phyloP scores from a whole-genome alignment of 371 early-diverging fungal genomes.

The Gilbertella persicaria region DNA sequence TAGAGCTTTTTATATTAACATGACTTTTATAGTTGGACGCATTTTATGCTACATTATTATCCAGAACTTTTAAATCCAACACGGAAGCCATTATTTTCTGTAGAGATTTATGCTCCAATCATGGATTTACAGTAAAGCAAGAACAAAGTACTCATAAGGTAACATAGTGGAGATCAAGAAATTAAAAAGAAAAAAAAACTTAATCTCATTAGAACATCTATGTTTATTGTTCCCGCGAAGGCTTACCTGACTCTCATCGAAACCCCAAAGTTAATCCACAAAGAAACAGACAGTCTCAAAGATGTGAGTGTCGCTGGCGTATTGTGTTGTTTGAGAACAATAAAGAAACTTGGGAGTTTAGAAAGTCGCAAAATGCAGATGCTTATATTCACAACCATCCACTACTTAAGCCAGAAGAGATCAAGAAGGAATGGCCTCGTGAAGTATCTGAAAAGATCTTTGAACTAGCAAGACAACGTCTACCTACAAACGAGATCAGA shows the following conservation, averaged over 20 bases:
- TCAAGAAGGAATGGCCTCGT: conserved; percentile 63
- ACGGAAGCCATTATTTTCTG: conserved; percentile 56
- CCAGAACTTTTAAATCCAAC: conserved; percentile 36
- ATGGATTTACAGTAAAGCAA: conserved; percentile 69
- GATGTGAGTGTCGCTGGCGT: conserved; percentile 69
- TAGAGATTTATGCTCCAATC: conserved; percentile 56
- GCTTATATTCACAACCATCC: conserved; percentile 62
- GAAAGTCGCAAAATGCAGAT: conserved; percentile 63
- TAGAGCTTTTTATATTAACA: not conserved
- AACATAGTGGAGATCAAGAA: conserved; percentile 16
- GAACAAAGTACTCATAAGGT: conserved; percentile 70
- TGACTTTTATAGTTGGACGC: conserved; percentile 31
- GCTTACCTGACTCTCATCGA: conserved; percentile 60
- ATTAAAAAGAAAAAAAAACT: conserved; percentile 4
- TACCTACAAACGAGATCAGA: conserved; percentile 61
- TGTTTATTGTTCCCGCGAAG: conserved; percentile 67
- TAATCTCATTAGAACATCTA: conserved; percentile 53
- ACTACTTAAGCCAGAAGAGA: conserved; percentile 60
- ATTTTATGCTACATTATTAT: conserved; percentile 35
- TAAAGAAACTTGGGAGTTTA: conserved; percentile 54
- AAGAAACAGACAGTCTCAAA: conserved; percentile 61
- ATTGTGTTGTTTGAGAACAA: conserved; percentile 59
- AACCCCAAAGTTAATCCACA: conserved; percentile 58
- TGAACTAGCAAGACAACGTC: conserved; percentile 52
- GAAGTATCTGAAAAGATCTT: conserved; percentile 59